Percentiles rank a stretch among this genome's conserved stretches.
phyloP scores from a whole-genome alignment of 441 rosid species.

The Manihot esculenta region DNA sequence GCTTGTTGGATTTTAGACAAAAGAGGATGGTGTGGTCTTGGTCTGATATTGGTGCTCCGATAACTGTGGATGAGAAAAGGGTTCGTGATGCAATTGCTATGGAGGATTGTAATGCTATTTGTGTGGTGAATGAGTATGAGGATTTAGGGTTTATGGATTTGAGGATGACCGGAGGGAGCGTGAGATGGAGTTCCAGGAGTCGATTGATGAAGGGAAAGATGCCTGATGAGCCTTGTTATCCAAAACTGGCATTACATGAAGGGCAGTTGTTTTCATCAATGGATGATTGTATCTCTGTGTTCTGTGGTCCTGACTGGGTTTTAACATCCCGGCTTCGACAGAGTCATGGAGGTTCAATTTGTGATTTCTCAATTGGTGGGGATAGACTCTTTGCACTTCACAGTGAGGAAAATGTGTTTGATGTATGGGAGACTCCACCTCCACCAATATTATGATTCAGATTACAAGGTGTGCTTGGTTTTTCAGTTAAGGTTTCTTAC shows the following conservation, averaged over 20 bases:
- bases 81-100: conserved; percentile 92
- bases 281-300: conserved; percentile 83
- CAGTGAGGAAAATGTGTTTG: conserved; percentile 84
- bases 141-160: conserved; percentile 92
- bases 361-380: conserved; percentile 85
- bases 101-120: conserved; percentile 73
- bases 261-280: conserved; percentile 88
- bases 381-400: conserved; percentile 86
- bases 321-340: conserved; percentile 70
- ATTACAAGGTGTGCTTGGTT: conserved; percentile 16
- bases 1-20: conserved; percentile 78
- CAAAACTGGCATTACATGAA: conserved; percentile 70
- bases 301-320: conserved; percentile 83
- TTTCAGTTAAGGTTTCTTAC: conserved; percentile 12
- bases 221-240: conserved; percentile 89
- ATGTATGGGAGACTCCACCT: conserved; percentile 81
- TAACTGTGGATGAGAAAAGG: conserved; percentile 67
- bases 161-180: conserved; percentile 60
- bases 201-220: conserved; percentile 74
- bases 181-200: conserved; percentile 95
- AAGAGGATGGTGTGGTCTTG: conserved; percentile 95
- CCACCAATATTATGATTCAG: conserved; percentile 55
- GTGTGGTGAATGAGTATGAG: conserved; percentile 91
- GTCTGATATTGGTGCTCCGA: conserved; percentile 73
- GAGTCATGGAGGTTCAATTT: conserved; percentile 73